Percentiles rank a stretch among this genome's conserved stretches.
Conservation (phyloP, 768 basidiomycete species). For the Mycena latifolia region DNA sequence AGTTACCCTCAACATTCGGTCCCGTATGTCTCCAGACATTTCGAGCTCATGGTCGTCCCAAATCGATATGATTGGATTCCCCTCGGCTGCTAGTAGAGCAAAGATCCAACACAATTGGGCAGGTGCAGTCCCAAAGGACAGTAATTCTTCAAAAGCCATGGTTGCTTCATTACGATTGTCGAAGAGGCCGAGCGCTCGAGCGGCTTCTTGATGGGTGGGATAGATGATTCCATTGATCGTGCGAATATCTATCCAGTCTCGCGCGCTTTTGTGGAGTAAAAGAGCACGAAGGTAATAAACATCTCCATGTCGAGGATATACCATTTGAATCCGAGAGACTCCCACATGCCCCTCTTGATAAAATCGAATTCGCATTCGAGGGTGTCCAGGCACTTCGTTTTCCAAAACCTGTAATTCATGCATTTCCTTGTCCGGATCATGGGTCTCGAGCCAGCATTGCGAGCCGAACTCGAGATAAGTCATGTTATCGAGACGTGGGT, state of each 20-base stretch:
- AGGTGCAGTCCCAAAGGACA: neutral
- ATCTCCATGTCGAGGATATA: constrained; percentile 14
- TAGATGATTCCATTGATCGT: neutral
- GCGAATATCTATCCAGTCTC: neutral
- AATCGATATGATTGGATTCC: constrained; percentile 3
- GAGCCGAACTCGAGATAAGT: constrained; percentile 8
- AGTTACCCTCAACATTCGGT: neutral
- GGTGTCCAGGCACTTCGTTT: no score
- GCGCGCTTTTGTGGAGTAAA: neutral
- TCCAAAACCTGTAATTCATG: constrained; percentile 3
- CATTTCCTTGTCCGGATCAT: constrained; percentile 3
- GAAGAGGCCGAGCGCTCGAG: neutral
- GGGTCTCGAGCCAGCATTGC: neutral
- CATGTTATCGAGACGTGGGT: constrained; percentile 2
- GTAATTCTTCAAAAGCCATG: constrained; percentile 4
- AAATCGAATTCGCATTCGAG: neutral
- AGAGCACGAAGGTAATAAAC: constrained; percentile 7
- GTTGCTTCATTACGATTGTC: constrained; percentile 1
- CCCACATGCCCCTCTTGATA: constrained; percentile 6
- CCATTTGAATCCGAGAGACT: neutral
- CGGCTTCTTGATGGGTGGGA: constrained; percentile 2
- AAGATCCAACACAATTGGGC: neutral
- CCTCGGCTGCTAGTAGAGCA: neutral
- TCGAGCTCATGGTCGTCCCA: neutral
- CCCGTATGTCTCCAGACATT: neutral